A percentile compares a stretch with the other conserved stretches of the same genome.
phyloP scores from a whole-genome alignment of 2,329 filamentous ascomycete genomes.

The Aspergillus carbonarius region DNA sequence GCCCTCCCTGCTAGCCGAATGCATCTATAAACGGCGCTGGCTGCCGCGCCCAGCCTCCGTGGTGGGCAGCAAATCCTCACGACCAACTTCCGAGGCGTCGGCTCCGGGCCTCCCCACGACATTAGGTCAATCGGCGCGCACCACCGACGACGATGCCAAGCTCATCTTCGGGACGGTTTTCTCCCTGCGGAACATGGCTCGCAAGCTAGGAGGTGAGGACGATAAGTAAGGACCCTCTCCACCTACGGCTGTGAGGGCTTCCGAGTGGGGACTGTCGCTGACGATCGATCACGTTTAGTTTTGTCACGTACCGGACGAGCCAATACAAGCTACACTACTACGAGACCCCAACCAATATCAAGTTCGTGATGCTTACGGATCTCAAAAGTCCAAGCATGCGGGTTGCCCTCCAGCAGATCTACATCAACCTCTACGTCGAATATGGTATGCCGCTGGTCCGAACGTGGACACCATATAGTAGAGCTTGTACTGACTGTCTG shows the following conservation, averaged over 20 bases:
- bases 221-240: slow-evolving; percentile 57
- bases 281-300: slow-evolving; percentile 51
- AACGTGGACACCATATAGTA: neutral
- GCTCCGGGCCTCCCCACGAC: slow-evolving; percentile 38
- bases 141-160: slow-evolving; percentile 82
- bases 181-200: slow-evolving; percentile 92
- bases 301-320: slow-evolving; percentile 87
- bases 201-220: slow-evolving; percentile 89
- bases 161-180: slow-evolving; percentile 97
- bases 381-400: slow-evolving; percentile 85
- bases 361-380: slow-evolving; percentile 96
- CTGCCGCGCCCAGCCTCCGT: slow-evolving; percentile 54
- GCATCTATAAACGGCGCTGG: slow-evolving; percentile 93
- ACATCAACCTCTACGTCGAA: slow-evolving; percentile 96
- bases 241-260: too few relatives aligned
- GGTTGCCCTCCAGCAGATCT: slow-evolving; percentile 94
- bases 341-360: slow-evolving; percentile 92
- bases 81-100: slow-evolving; percentile 51
- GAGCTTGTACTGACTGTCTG: slow-evolving; percentile 11
- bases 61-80: slow-evolving; percentile 47
- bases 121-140: slow-evolving; percentile 45
- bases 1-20: slow-evolving; percentile 67
- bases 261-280: neutral
- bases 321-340: slow-evolving; percentile 99
- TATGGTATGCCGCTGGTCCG: slow-evolving; percentile 59